phyloP scores from a whole-genome alignment of 225 moss, liverwort and hornwort species.

The Polytrichum commune region DNA sequence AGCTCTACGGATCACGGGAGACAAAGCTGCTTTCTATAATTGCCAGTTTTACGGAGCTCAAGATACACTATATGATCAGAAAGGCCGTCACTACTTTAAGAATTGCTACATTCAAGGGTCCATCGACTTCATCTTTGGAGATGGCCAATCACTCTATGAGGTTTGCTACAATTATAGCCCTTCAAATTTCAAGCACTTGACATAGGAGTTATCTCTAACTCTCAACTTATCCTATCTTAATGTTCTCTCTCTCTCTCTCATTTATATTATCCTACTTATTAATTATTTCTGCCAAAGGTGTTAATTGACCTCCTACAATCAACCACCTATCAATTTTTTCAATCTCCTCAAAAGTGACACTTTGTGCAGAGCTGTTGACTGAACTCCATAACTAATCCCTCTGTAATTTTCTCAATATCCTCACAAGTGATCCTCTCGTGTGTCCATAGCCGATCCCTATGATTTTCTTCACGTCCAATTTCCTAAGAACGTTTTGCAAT shows the following conservation, averaged over 20 bases:
- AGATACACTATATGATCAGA: constrained; percentile 40
- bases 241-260: background rate
- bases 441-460: too few relatives aligned
- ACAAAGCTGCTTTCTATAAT: constrained; percentile 33
- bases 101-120: constrained; percentile 36
- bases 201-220: too few relatives aligned
- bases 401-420: too few relatives aligned
- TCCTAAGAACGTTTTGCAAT: too few relatives aligned
- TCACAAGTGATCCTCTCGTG: too few relatives aligned
- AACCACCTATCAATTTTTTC: too few relatives aligned
- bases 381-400: too few relatives aligned
- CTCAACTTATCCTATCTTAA: background rate
- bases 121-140: constrained; percentile 41
- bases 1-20: constrained; percentile 30
- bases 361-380: background rate
- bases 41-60: constrained; percentile 30
- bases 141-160: constrained; percentile 29
- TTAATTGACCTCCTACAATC: too few relatives aligned
- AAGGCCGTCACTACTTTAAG: constrained; percentile 37
- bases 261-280: too few relatives aligned
- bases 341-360: too few relatives aligned
- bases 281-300: too few relatives aligned
- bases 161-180: background rate
- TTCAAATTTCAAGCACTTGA: constrained; percentile 9
- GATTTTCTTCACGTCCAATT: too few relatives aligned